Evolutionary conservation across 2,329 filamentous ascomycete genomes (phyloP), one percentile per base, ranked within the genome.

Genomic region (Diplodia sapinea): DNA sequence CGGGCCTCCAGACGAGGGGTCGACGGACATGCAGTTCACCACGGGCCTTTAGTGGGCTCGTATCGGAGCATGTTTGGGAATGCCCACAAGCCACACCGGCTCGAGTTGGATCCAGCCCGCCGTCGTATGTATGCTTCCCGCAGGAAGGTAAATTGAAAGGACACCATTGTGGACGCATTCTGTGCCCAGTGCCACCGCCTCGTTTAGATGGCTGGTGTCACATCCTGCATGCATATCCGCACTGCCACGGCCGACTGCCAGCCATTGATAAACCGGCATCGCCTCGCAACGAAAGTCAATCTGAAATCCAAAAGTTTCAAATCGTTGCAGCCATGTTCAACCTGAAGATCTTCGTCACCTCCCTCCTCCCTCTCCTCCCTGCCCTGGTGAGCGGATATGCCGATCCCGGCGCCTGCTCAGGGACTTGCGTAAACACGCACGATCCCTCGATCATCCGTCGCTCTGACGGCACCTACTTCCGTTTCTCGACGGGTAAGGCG

Each of bases 361-460:
- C 65, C 12, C 13, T 66, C 29, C 43, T 56, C 15, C 52, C 52
- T 13, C 23, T 54, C 31, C 47, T 54, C 20, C 43, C 55, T 3
- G 20, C 5, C 31, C 40, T 66, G 43, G 54, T 40, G 20, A 31
- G 51, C 8, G 78, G 76, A 43, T 82, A 81, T 69, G 75, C 79
- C 51, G 73, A 79, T 56, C 81, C 81, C 17, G 70, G 77, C 61
- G 33, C 76, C 29, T 83, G 81, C 74, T 76, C 74, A 11, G 81
- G 81, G 49, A 70, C 72, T 13, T 83, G 81, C 73, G 77, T 68
- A 57, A 82, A 83, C 66, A 76, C 79, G 7, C 83, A 85, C 69
- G 84, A 86, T 68, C 84, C 84, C 0, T 74, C 79, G 1, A 70
- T 86, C 49, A 82, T 86, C 70, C 80, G 83, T 68, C 80, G 83